Evolutionary conservation across 371 early-diverging fungal species (phyloP), one percentile per base, ranked within the genome.

Genomic region (Circinella umbellata): DNA sequence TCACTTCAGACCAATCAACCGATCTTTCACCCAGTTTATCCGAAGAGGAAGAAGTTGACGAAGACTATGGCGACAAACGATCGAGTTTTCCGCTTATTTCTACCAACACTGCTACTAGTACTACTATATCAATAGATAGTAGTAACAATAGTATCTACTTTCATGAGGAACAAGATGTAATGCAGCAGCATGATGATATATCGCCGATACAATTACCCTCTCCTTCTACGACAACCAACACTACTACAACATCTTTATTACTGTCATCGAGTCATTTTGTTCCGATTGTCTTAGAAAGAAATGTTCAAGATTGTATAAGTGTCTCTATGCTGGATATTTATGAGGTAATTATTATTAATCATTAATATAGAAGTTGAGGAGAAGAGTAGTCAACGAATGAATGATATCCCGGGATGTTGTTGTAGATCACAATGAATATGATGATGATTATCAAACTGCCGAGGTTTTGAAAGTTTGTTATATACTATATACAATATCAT

Each of bases 291-390:
- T 55, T 69, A 9, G 70, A 69, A 38, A 64, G 64, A 64, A 34
- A 51, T 39, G 54, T 49, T 10, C 64, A 71, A 59, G 67, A 69
- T 47, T 27, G 68, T 62, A 64, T 74, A n/a, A 68, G 71, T 57
- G 68, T 70, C 38, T 64, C 70, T 7, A 76, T 78, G 61, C 46
- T 81, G 36, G 68, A 38, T 27, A 48, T 77, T n/a, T 80, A 73
- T 35, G 74, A 77, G 69, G 80, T 77, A 36, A 35, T 57, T 11
- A 20, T 57, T 4, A 35, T 4, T 9, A 6, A 57, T 35, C 55
- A 27, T 34, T n/a, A 15, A 27, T 57, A 7, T 27, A 27, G 27
- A 1, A 27, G 27, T 2, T 27, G 27, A 27, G 27, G 27, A 27
- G 27, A 27, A 27, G 27, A 27, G 27, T 27, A 27, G 27, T 27